Conservation (phyloP, 306 rosid species). For the Fragaria nilgerrensis region DNA sequence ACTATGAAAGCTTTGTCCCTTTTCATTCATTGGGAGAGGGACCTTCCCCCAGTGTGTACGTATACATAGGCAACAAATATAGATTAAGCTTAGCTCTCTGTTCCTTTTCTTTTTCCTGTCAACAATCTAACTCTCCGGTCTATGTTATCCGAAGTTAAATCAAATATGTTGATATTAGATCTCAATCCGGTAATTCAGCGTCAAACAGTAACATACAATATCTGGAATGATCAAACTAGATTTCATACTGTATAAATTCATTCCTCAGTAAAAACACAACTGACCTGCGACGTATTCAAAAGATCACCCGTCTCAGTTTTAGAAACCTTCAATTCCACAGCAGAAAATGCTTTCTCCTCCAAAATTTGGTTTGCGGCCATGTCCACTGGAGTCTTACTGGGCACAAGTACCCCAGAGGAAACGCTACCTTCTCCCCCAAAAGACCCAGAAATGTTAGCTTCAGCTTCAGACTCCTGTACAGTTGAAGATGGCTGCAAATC, state of each 20-base stretch:
- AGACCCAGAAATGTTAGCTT: constrained; percentile 52
- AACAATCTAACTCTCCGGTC: neutral
- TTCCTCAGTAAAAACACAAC: neutral
- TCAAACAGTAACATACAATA: neutral
- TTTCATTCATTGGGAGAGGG: too few species aligned
- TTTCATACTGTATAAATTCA: neutral
- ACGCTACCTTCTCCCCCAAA: constrained; percentile 51
- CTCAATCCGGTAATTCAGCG: neutral
- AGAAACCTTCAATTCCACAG: neutral
- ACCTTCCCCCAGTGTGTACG: too few species aligned
- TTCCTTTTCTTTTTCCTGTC: neutral
- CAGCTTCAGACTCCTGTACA: neutral
- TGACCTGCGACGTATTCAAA: neutral
- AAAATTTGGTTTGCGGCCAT: constrained; percentile 26
- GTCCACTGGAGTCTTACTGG: constrained; percentile 37
- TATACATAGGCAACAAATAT: too few species aligned
- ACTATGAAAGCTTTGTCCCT: neutral
- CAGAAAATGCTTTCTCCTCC: constrained; percentile 37
- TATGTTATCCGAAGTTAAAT: neutral
- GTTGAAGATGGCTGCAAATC: neutral
- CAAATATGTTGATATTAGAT: neutral
- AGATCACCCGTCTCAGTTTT: neutral
- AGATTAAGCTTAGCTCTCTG: neutral
- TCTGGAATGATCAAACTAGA: neutral
- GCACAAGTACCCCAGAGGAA: constrained; percentile 26